Conservation (phyloP, 257 asterid genomes). For the Pogostemon cablin region DNA sequence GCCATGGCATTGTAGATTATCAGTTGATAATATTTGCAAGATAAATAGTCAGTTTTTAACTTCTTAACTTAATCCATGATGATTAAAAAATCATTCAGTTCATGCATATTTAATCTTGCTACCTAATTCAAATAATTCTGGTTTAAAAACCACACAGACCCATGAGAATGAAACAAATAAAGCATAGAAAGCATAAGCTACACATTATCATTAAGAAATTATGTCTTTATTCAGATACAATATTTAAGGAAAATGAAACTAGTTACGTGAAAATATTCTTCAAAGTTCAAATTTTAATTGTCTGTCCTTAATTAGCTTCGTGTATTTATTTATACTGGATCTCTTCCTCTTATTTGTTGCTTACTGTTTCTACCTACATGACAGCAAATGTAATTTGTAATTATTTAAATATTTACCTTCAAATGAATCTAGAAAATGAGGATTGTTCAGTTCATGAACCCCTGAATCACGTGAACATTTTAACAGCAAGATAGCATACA, state of each 20-base stretch:
- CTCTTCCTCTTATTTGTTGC: not conserved
- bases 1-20: not conserved
- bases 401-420: no score
- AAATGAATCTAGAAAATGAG: no score
- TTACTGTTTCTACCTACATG: not conserved
- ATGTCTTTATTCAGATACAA: not conserved
- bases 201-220: not conserved
- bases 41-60: not conserved
- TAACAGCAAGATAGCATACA: conserved; percentile 8
- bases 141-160: not conserved
- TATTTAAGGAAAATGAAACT: no score
- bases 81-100: not conserved
- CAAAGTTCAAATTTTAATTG: no score
- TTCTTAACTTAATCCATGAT: not conserved
- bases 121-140: not conserved
- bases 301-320: no score
- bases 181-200: not conserved
- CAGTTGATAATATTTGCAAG: not conserved
- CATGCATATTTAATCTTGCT: not conserved
- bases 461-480: no score
- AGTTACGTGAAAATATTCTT: no score
- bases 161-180: not conserved
- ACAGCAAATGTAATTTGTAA: not conserved
- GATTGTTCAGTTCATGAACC: no score
- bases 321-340: not conserved